Evolutionary conservation across 805 yeast species (phyloP), one percentile per base, ranked within the genome.

Genomic region (Vanderwaltozyma polyspora): DNA sequence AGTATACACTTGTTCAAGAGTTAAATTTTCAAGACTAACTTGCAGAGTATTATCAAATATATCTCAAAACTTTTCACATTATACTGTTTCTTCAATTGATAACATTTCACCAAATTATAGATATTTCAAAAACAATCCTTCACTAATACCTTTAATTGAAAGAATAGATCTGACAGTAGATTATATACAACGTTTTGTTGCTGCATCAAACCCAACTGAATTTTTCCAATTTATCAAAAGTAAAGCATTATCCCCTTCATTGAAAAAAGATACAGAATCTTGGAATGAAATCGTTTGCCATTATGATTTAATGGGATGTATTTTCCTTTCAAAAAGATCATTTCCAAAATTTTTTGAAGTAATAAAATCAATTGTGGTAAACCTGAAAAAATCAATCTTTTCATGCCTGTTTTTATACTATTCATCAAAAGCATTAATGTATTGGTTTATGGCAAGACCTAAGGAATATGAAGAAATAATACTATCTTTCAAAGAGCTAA

Each of bases 371-470:
- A 38, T 68, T 12, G 40, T 66, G 1, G 53, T 55, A 11, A 38
- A 59, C 3, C 51, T 67, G 13, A 63, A 60, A 38, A 65, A 66
- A 42, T 61, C 66, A 3, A 54, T 70, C 1, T 74, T 70, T 39
- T 67, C 66, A 34, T 65, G 64, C 40, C 36, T 71, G 15, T 40
- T 72, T 7, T 54, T 71, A 29, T 55, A 62, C 28, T 72, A 63
- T 39, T 59, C 73, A 29, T 48, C 72, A n/a, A 64, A 65, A 32
- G 52, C 72, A 3, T 42, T 73, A 6, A 55, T 60, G 38, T 53
- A 59, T 27, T 76, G 81, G 80, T 58, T 70, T 3, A 46, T 66
- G 35, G 60, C 72, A 10, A 59, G 73, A 41, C 69, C 77, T 0
- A 35, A 43, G 5, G 75, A 73, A 33, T 72, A 60, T 38, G 33